Conservation (phyloP, 1,139 yeast genomes). For the Lodderomyces pseudojiufengensis region DNA sequence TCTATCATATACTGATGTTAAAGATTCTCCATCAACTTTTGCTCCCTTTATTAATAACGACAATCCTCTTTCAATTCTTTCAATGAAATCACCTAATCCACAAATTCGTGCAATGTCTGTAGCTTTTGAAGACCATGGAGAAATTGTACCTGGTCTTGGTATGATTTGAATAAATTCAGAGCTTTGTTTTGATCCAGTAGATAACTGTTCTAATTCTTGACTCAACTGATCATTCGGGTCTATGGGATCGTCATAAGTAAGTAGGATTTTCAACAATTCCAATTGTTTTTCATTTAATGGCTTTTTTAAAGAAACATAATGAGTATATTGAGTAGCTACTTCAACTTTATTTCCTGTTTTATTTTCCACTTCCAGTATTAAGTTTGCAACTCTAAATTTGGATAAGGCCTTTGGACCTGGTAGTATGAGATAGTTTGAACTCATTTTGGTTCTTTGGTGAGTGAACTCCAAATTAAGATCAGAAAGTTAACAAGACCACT, state of each 20-base stretch:
- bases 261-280: conserved; percentile 55
- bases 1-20: conserved; percentile 81
- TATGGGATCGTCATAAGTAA: conserved; percentile 71
- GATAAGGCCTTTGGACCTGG: conserved; percentile 94
- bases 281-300: conserved; percentile 34
- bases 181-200: conserved; percentile 42
- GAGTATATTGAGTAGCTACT: conserved; percentile 74
- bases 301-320: conserved; percentile 64
- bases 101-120: conserved; percentile 90
- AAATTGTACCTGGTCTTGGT: conserved; percentile 94
- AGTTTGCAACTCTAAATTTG: conserved; percentile 14
- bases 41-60: conserved; percentile 68
- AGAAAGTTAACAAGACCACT: no score
- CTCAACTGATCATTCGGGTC: conserved; percentile 51
- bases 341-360: conserved; percentile 58
- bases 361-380: conserved; percentile 71
- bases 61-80: conserved; percentile 87
- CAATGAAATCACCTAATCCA: conserved; percentile 67
- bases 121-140: conserved; percentile 99
- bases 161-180: conserved; percentile 67
- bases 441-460: conserved; percentile 9
- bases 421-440: conserved; percentile 46
- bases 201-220: conserved; percentile 36
- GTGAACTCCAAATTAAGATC: no score
- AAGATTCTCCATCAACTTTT: conserved; percentile 42